A percentile compares a stretch with the other conserved stretches of the same genome.
Evolutionary conservation across 257 asterid species (phyloP).

Genomic region (Dorcoceras hygrometricum): DNA sequence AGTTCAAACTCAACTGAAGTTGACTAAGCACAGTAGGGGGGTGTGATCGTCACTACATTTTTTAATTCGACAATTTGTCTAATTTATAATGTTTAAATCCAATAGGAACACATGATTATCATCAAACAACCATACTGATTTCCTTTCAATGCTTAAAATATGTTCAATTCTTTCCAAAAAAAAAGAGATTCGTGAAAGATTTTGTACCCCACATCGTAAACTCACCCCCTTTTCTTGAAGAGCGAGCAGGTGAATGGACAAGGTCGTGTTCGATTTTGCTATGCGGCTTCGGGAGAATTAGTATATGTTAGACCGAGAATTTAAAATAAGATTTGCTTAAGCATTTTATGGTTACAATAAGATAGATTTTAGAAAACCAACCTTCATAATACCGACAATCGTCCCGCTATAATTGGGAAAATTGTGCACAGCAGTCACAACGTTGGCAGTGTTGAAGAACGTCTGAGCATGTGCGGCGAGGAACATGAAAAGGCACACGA

Average conservation of each 20-base stretch:
- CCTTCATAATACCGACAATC: constrained; percentile 96
- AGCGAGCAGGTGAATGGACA: no score
- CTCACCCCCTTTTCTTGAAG: no score
- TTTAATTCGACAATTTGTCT: not conserved
- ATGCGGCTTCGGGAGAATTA: no score
- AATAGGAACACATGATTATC: no score
- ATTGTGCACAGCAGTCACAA: constrained; percentile 81
- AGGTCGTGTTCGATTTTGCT: no score
- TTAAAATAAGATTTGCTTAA: no score
- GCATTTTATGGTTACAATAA: no score
- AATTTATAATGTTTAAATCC: not conserved
- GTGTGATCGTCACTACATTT: no score
- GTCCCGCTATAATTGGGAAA: constrained; percentile 76
- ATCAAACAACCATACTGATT: not conserved
- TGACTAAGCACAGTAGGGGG: not conserved
- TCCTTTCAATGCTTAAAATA: not conserved
- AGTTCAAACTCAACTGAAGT: not conserved
- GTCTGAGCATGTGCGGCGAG: constrained; percentile 93
- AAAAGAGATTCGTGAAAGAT: no score
- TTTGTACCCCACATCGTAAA: no score
- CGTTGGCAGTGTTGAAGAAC: constrained; percentile 80
- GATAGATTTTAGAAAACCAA: constrained; percentile 22
- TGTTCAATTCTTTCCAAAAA: no score
- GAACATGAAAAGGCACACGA: constrained; percentile 75
- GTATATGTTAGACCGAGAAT: no score